Percentiles rank a stretch among this genome's conserved stretches.
These are phyloP conservation scores for Vitis labrusca DNA, from an alignment of 164 flowering plant genomes.

Conservation along the genomic window DNA sequence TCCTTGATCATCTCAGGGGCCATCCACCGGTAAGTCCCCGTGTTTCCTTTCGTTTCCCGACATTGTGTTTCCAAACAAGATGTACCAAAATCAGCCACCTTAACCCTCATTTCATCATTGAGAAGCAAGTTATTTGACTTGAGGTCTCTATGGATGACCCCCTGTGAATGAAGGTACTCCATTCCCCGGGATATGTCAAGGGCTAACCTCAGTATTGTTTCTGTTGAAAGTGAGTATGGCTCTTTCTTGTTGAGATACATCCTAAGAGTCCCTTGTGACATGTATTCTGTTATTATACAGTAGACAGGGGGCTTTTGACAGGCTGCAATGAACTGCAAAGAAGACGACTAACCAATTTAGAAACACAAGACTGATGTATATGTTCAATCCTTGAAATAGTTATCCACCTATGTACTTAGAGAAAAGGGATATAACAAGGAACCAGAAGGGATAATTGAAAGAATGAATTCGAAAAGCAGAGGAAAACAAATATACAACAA, in stretches of 20 bases:
- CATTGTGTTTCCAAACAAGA: constrained; percentile 88
- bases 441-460: too few relatives aligned
- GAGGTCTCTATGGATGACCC: constrained; percentile 92
- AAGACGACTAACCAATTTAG: constrained; percentile 4
- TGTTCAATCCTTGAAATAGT: too few relatives aligned
- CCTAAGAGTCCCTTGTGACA: constrained; percentile 93
- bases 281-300: constrained; percentile 92
- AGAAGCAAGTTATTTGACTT: constrained; percentile 85
- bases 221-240: constrained; percentile 83
- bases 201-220: constrained; percentile 80
- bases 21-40: constrained; percentile 99
- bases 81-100: constrained; percentile 96
- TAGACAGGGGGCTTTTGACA: constrained; percentile 90
- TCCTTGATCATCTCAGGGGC: constrained; percentile 98
- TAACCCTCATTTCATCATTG: constrained; percentile 88
- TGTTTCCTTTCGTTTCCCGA: constrained; percentile 68
- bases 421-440: too few relatives aligned
- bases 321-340: constrained; percentile 85
- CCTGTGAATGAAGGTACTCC: constrained; percentile 95
- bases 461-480: too few relatives aligned
- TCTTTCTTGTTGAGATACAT: constrained; percentile 94
- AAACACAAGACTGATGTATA: not conserved
- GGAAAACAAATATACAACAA: too few relatives aligned
- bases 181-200: constrained; percentile 93
- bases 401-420: too few relatives aligned